These are phyloP conservation scores for Prunella vulgaris DNA, from an alignment of 257 asterid species.

Conservation along the genomic window DNA sequence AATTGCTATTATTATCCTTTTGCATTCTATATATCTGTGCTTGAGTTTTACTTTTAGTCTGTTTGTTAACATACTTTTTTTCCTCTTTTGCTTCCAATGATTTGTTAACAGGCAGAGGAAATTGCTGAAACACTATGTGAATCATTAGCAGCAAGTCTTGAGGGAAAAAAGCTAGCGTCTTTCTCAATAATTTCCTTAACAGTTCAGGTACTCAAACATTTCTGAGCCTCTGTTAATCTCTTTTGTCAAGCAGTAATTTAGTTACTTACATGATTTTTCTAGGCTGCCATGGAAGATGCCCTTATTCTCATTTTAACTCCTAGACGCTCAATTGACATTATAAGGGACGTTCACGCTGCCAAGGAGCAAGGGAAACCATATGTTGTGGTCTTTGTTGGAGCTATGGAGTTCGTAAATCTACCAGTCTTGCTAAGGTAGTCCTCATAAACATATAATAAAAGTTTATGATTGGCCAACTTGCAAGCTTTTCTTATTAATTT, in stretches of 20 bases:
- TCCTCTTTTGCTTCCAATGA: neutral
- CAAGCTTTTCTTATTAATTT: slow-evolving; percentile 6
- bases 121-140: slow-evolving; percentile 97
- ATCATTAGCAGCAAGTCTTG: slow-evolving; percentile 93
- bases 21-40: too few species aligned
- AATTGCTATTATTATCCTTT: neutral
- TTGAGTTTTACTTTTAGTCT: too few species aligned
- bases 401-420: slow-evolving; percentile 95
- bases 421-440: slow-evolving; percentile 92
- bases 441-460: neutral
- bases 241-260: slow-evolving; percentile 14
- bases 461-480: neutral
- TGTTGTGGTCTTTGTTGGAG: slow-evolving; percentile 98
- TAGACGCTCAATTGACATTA: slow-evolving; percentile 84
- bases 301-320: slow-evolving; percentile 97
- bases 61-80: neutral
- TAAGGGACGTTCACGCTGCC: slow-evolving; percentile 94
- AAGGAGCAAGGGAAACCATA: slow-evolving; percentile 93
- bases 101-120: slow-evolving; percentile 81
- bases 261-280: slow-evolving; percentile 21
- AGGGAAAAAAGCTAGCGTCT: slow-evolving; percentile 85
- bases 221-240: neutral
- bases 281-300: slow-evolving; percentile 99
- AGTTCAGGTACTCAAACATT: slow-evolving; percentile 56
- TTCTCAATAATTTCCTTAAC: slow-evolving; percentile 90